These are phyloP conservation scores for Talaromyces sp. DNA, from an alignment of 2,329 filamentous ascomycete species.

Conservation along the genomic window DNA sequence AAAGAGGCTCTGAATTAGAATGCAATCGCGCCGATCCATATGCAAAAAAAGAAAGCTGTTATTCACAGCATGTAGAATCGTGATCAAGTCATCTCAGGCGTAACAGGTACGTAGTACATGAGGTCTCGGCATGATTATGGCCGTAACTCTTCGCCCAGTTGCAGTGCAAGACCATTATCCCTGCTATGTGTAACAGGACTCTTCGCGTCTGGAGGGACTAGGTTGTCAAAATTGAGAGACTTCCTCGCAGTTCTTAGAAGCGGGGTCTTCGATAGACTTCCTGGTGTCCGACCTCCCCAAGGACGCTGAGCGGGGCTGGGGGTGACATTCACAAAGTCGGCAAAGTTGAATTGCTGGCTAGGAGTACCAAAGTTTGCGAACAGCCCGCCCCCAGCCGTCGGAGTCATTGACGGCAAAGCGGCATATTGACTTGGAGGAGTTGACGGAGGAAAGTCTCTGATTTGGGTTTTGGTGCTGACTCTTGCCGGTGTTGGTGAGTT, in stretches of 20 bases:
- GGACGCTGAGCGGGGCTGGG: constrained; percentile 87
- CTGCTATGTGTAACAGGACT: constrained; percentile 40
- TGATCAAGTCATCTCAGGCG: constrained; percentile 13
- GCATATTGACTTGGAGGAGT: constrained; percentile 67
- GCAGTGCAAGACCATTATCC: constrained; percentile 55
- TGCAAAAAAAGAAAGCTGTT: constrained; percentile 1
- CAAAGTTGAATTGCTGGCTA: constrained; percentile 82
- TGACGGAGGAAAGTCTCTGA: constrained; percentile 57
- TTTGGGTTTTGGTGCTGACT: constrained; percentile 42
- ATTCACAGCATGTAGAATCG: constrained; percentile 9
- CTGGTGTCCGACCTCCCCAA: constrained; percentile 60
- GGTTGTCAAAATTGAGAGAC: constrained; percentile 74
- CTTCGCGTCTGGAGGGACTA: constrained; percentile 52
- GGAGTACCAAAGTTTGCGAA: constrained; percentile 72
- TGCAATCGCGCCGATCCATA: constrained; percentile 3
- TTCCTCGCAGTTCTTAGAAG: constrained; percentile 65
- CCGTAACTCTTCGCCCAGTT: constrained; percentile 60
- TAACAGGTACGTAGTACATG: not conserved
- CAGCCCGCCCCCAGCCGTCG: constrained; percentile 64
- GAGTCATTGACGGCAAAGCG: constrained; percentile 47
- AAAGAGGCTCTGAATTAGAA: not conserved
- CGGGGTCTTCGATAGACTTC: constrained; percentile 60
- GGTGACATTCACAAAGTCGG: constrained; percentile 96
- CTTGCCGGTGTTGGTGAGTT: constrained; percentile 85
- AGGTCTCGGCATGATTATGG: constrained; percentile 31